Conservation (phyloP, 106 monocot species). For the Gastrodia elata region DNA sequence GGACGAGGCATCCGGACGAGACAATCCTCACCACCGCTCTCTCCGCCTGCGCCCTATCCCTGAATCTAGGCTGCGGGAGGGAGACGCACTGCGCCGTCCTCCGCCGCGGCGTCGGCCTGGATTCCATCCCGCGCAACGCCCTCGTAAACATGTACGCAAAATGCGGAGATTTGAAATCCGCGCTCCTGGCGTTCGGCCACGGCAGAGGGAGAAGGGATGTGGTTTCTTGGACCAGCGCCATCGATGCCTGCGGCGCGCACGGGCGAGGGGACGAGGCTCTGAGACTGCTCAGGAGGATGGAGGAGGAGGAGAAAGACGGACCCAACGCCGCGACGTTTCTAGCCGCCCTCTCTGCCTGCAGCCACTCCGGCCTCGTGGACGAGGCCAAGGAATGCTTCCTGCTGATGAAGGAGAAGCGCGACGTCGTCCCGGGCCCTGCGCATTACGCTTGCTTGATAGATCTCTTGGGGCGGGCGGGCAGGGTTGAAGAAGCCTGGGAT, state of each 20-base stretch:
- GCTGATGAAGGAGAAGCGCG: slow-evolving; percentile 27
- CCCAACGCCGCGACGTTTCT: slow-evolving; percentile 37
- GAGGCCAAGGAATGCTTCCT: slow-evolving; percentile 20
- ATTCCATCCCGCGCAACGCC: slow-evolving; percentile 27
- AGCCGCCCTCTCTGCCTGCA: slow-evolving; percentile 35
- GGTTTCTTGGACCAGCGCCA: slow-evolving; percentile 45
- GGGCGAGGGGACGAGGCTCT: slow-evolving; percentile 28
- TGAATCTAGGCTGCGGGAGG: slow-evolving; percentile 23
- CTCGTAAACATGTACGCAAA: slow-evolving; percentile 42
- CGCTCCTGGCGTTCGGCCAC: slow-evolving; percentile 9
- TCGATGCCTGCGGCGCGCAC: slow-evolving; percentile 40
- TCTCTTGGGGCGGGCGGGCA: slow-evolving; percentile 33
- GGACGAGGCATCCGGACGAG: slow-evolving; percentile 9
- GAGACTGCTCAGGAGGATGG: slow-evolving; percentile 25
- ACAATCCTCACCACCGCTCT: slow-evolving; percentile 21
- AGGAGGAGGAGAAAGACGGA: slow-evolving; percentile 7
- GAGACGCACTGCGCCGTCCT: slow-evolving; percentile 32
- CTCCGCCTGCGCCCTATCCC: slow-evolving; percentile 20
- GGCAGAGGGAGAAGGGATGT: slow-evolving; percentile 21
- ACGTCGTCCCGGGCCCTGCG: slow-evolving; percentile 23
- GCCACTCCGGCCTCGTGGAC: slow-evolving; percentile 38
- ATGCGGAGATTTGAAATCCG: slow-evolving; percentile 21
- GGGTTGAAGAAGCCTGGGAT: slow-evolving; percentile 43
- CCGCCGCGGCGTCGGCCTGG: slow-evolving; percentile 15
- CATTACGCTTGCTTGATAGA: slow-evolving; percentile 52